Evolutionary conservation across 306 rosid species (phyloP).

Genomic region (Glycine tomentella): DNA sequence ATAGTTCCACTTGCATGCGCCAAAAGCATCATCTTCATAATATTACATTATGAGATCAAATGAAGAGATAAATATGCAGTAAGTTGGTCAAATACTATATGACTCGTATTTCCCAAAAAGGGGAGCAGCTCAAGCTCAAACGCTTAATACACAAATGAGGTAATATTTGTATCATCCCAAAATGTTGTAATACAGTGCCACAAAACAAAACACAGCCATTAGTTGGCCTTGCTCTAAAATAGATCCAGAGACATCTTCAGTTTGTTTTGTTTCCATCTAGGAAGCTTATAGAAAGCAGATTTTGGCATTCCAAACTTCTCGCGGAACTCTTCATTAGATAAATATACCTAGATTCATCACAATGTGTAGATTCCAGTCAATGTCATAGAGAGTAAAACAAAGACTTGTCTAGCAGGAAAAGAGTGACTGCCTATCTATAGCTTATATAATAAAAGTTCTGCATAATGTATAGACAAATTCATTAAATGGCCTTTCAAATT

Average conservation of each 20-base stretch:
- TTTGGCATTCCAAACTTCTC: constrained; percentile 75
- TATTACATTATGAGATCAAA: background rate
- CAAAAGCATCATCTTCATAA: background rate
- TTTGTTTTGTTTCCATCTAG: constrained; percentile 98
- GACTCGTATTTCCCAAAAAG: constrained; percentile 33
- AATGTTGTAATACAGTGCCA: constrained; percentile 24
- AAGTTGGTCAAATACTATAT: constrained; percentile 2
- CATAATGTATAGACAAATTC: constrained; percentile 1
- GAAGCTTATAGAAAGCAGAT: constrained; percentile 75
- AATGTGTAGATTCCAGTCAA: constrained; percentile 32
- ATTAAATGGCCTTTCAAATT: constrained; percentile 18
- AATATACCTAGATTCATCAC: constrained; percentile 73
- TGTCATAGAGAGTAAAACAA: background rate
- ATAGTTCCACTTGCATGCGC: background rate
- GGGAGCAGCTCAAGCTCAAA: constrained; percentile 40
- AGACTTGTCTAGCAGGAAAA: background rate
- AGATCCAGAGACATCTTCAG: constrained; percentile 80
- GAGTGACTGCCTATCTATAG: constrained; percentile 21
- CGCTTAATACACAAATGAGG: constrained; percentile 31
- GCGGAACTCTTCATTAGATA: constrained; percentile 79
- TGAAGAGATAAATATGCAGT: constrained; percentile 22
- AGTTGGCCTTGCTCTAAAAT: constrained; percentile 52
- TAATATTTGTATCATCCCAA: constrained; percentile 24
- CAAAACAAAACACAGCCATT: constrained; percentile 33
- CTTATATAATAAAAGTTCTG: background rate